Evolutionary conservation across 148 eudicot species (phyloP).

Genomic region (Silene conica): DNA sequence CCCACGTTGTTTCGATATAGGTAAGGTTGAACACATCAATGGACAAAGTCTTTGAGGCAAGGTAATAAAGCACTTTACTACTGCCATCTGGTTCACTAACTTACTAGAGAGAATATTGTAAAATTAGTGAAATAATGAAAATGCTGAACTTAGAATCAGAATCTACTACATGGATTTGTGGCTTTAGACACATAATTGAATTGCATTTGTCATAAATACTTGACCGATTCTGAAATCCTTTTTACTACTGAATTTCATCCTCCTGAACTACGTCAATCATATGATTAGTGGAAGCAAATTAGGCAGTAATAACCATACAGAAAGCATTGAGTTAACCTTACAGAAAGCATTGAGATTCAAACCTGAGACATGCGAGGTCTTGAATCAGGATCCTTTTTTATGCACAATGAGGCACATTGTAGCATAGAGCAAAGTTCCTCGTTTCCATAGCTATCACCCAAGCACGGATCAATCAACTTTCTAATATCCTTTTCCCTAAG

Average conservation of each 20-base stretch:
- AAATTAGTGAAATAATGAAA: background rate
- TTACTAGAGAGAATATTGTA: too few species aligned
- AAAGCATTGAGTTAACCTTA: background rate
- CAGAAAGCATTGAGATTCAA: constrained; percentile 6
- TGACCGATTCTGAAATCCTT: background rate
- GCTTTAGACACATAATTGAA: background rate
- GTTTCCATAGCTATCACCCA: constrained; percentile 44
- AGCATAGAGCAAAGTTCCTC: constrained; percentile 62
- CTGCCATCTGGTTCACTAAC: too few species aligned
- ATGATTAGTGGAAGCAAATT: background rate
- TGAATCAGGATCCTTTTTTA: constrained; percentile 57
- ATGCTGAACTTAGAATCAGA: too few species aligned
- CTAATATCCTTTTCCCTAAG: constrained; percentile 44
- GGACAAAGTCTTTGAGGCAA: too few species aligned
- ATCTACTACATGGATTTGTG: too few species aligned
- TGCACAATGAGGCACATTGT: constrained; percentile 78
- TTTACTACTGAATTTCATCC: background rate
- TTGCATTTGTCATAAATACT: background rate
- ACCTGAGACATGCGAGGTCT: constrained; percentile 99
- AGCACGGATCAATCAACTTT: constrained; percentile 61
- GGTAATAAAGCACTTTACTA: background rate
- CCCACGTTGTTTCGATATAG: too few species aligned
- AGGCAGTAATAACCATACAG: background rate
- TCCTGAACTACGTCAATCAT: background rate
- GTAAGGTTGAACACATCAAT: too few species aligned